Conservation (phyloP, 2,329 filamentous ascomycete species). For the Capronia epimyces region DNA sequence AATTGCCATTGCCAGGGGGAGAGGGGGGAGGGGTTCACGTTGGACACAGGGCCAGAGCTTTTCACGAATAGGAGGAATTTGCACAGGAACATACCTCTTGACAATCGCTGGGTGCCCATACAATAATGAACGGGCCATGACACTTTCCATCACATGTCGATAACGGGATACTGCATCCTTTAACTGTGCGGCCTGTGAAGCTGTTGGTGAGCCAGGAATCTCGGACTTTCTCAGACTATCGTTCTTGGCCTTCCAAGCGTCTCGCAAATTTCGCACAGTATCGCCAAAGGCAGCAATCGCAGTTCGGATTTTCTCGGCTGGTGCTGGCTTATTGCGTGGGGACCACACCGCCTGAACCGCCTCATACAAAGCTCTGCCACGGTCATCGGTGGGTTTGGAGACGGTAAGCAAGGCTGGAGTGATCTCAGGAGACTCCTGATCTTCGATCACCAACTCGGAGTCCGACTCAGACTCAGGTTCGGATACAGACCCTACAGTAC, state of each 20-base stretch:
- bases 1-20: background rate
- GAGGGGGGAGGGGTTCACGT: background rate
- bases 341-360: slow-evolving; percentile 58
- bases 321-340: slow-evolving; percentile 47
- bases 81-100: slow-evolving; percentile 44
- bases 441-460: slow-evolving; percentile 47
- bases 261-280: slow-evolving; percentile 54
- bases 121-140: slow-evolving; percentile 40
- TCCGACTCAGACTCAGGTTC: slow-evolving; percentile 44
- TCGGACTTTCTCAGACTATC: slow-evolving; percentile 54
- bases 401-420: slow-evolving; percentile 51
- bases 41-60: background rate
- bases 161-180: slow-evolving; percentile 55
- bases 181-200: slow-evolving; percentile 47
- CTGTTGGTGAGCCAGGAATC: slow-evolving; percentile 44
- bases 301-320: slow-evolving; percentile 49
- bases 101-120: slow-evolving; percentile 44
- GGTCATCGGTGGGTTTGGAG: slow-evolving; percentile 48
- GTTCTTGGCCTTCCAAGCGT: slow-evolving; percentile 56
- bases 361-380: slow-evolving; percentile 50
- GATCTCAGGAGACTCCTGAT: slow-evolving; percentile 48
- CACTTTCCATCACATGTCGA: slow-evolving; percentile 52
- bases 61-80: slow-evolving; percentile 2
- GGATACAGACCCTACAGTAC: slow-evolving; percentile 32
- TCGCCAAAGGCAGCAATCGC: slow-evolving; percentile 56